phyloP scores from a whole-genome alignment of 2,329 filamentous ascomycete genomes.

The Ophiostoma australiae region DNA sequence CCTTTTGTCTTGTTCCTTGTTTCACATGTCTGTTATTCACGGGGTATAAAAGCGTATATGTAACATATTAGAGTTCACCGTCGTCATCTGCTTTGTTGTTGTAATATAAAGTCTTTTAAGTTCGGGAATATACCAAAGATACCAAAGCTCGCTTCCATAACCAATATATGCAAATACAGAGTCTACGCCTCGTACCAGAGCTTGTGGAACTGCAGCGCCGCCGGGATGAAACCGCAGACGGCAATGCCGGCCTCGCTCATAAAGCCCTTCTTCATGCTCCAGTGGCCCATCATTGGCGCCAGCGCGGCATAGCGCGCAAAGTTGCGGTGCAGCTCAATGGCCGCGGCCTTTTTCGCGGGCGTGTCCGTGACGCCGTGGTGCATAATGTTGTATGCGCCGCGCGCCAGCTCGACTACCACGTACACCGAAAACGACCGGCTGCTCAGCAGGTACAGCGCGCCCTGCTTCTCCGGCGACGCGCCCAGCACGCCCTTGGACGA shows the following conservation, averaged over 20 bases:
- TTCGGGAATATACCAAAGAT: not conserved
- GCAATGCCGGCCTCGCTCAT: conserved; percentile 41
- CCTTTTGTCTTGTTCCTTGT: not conserved
- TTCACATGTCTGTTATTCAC: not conserved
- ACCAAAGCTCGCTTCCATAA: not conserved
- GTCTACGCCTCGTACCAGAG: conserved; percentile 36
- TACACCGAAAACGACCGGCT: conserved; percentile 75
- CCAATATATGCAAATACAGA: not conserved
- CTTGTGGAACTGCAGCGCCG: conserved; percentile 42
- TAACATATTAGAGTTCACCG: too few relatives aligned
- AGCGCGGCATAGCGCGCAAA: conserved; percentile 67
- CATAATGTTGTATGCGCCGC: conserved; percentile 45
- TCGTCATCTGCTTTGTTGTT: not conserved
- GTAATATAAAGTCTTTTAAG: not conserved
- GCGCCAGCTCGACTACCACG: conserved; percentile 68
- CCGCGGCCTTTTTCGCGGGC: conserved; percentile 44
- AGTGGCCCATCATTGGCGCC: conserved; percentile 79
- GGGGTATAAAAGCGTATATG: not conserved
- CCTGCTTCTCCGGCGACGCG: conserved; percentile 53
- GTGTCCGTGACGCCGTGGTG: conserved; percentile 39
- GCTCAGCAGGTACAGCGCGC: conserved; percentile 63
- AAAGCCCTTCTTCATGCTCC: conserved; percentile 63
- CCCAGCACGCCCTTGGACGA: conserved; percentile 65
- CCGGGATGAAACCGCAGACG: conserved; percentile 43
- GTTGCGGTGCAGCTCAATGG: conserved; percentile 56